Base-by-base conservation (phyloP, 345 rosid genomes). In the Streptanthus diversifolius region DNA sequence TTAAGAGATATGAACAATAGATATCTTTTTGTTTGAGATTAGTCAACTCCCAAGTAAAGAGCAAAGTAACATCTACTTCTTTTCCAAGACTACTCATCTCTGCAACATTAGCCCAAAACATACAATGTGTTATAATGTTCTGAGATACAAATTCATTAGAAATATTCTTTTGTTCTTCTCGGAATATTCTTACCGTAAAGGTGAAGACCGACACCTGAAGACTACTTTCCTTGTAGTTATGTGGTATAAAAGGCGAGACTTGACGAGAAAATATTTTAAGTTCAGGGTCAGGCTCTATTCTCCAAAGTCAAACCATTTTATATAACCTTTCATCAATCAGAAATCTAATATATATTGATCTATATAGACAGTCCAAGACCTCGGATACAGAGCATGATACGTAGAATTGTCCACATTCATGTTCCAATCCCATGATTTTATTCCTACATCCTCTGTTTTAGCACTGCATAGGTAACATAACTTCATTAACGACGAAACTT, bases 201-300 rank as follows among this genome's bases (percentile, higher is more conserved):
- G 91, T 80, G 67, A 93, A 93, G 47, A 83, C 92, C 3, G 91
- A 81, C 39, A 86, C 95, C 0, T 95, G 98, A 73, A 83, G 85
- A 80, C 97, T 89, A 80, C 97, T 90, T 69, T 90, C 93, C 80
- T 82, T 79, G 61, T 89, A 93, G 76, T 93, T 90, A 62, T 90
- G 88, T 35, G 96, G 98, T 82, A 93, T 85, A 25, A 90, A 56
- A 6, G 97, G 98, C 11, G 98, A 90, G 55, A 93, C 79, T 80
- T 93, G 98, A 63, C 93, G 92, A 74, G 90, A 90, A 63, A 87
- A 82, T 54, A 93, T 88, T 78, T 51, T 82, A 63, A 93, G 91
- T 75, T 79, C 85, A 64, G 97, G 97, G 67, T 89, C 97, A 13
- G 93, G 96, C 77, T 91, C 96, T 88, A 29, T 29, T 29, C 32